These are phyloP conservation scores for Xylariales sp. DNA, from an alignment of 2,329 filamentous ascomycete species.

Conservation along the genomic window DNA sequence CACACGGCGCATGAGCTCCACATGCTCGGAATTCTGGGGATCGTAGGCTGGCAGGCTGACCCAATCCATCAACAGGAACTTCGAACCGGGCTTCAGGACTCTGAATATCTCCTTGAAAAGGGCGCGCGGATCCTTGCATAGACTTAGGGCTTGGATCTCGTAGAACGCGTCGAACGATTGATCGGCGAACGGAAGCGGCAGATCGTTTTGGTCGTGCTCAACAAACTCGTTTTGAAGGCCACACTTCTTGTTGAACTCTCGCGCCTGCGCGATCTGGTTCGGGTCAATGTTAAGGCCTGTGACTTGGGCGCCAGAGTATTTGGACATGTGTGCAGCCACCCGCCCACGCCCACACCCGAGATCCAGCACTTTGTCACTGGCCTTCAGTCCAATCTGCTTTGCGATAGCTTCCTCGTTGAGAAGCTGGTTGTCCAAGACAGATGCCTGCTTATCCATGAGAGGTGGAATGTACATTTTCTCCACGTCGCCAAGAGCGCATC, in stretches of 20 bases:
- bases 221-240: conserved; percentile 40
- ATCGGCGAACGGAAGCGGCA: conserved; percentile 47
- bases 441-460: conserved; percentile 45
- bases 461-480: conserved; percentile 56
- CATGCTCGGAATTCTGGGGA: conserved; percentile 39
- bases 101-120: conserved; percentile 45
- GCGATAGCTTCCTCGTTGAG: conserved; percentile 48
- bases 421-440: conserved; percentile 47
- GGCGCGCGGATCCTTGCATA: conserved; percentile 41
- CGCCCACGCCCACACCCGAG: conserved; percentile 49
- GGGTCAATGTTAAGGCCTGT: conserved; percentile 52
- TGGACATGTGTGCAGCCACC: conserved; percentile 49
- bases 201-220: conserved; percentile 45
- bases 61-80: conserved; percentile 48
- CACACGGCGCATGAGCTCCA: conserved; percentile 47
- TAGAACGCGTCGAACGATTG: conserved; percentile 47
- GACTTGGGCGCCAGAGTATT: conserved; percentile 39
- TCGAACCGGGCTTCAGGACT: conserved; percentile 45
- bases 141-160: conserved; percentile 54
- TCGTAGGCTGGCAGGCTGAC: conserved; percentile 47
- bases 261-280: conserved; percentile 35
- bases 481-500: conserved; percentile 46
- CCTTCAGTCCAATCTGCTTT: conserved; percentile 37
- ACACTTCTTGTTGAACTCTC: conserved; percentile 24
- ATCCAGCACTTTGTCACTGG: conserved; percentile 44